Evolutionary conservation across 805 yeast genomes (phyloP), one percentile per base, ranked within the genome.

Genomic region (Saccharomycopsis fodiens): DNA sequence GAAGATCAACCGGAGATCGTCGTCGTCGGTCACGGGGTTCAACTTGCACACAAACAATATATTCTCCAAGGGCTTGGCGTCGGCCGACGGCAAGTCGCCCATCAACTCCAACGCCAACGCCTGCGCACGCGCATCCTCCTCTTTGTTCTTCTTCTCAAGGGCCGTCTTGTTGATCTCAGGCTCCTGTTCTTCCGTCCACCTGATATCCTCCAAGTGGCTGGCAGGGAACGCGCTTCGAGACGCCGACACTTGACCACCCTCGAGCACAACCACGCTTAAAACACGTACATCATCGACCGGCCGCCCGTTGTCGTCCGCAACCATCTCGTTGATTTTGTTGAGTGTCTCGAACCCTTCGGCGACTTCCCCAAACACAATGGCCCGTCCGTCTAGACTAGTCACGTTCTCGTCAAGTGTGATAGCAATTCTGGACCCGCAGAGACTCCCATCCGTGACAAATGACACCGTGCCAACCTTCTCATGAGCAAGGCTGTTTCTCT

Each of bases 41-140:
- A 81, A 59, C 51, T 76, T 76, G 55, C 86, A 79, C 2, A 81
- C 71, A 53, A 81, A 82, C 13, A 81, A 57, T 2, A 78, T 78
- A 37, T 67, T 69, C 45, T 82, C 86, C 43, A 78, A 69, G 0
- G 88, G 87, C 51, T 70, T 69, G 20, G 70, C 72, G 17, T 71
- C 72, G 2, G 82, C 78, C 31, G 68, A 65, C 1, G 82, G 80
- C 5, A 81, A 52, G 53, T 81, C 86, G 0, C 85, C 85, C 37
- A 81, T 64, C 50, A 80, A 61, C 54, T 81, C 85, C 40, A 81
- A 60, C 0, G 85, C 72, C 29, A 81, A 57, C 1, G 85, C 83
- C 46, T 76, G 76, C 2, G 79, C 64, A 3, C 67, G 61, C 1
- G 79, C 69, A 30, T 67, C 68, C 16, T 57, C 60, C 19, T 61